These are phyloP conservation scores for Epichloe typhina DNA, from an alignment of 2,329 filamentous ascomycete species.

Conservation along the genomic window DNA sequence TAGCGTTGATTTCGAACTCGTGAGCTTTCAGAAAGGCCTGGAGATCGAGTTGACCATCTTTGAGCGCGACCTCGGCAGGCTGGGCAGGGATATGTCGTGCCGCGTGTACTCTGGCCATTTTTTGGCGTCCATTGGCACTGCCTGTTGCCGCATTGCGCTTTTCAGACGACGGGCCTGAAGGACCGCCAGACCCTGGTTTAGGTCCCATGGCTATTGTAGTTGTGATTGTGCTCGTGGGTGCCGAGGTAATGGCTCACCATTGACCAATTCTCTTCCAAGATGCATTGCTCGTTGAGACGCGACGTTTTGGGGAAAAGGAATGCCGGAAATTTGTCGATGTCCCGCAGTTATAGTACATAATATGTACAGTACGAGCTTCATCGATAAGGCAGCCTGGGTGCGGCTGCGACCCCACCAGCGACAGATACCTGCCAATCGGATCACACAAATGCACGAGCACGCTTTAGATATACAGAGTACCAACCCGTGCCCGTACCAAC, in stretches of 20 bases:
- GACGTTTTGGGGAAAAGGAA: neutral
- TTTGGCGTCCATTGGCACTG: slow-evolving; percentile 16
- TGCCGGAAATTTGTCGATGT: neutral
- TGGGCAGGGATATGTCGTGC: slow-evolving; percentile 38
- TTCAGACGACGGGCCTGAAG: slow-evolving; percentile 12
- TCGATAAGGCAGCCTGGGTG: slow-evolving; percentile 4
- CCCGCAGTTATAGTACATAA: neutral
- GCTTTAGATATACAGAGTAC: too few species aligned
- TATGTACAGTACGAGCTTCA: neutral
- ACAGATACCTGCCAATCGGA: too few species aligned
- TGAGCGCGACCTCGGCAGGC: slow-evolving; percentile 35
- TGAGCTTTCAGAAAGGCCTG: slow-evolving; percentile 73
- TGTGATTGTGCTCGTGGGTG: neutral
- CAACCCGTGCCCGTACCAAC: too few species aligned
- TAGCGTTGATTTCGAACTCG: slow-evolving; percentile 76
- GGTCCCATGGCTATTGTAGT: slow-evolving; percentile 12
- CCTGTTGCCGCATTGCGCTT: slow-evolving; percentile 15
- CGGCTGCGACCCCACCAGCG: too few species aligned
- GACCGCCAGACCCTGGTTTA: slow-evolving; percentile 13
- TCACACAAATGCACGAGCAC: too few species aligned
- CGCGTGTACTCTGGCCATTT: slow-evolving; percentile 33
- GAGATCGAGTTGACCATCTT: slow-evolving; percentile 72
- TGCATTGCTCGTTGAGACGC: neutral
- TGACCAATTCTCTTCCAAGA: neutral
- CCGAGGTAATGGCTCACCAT: neutral